Evolutionary conservation across 2,329 filamentous ascomycete genomes (phyloP).

Genomic region (Leptographium lundbergii): DNA sequence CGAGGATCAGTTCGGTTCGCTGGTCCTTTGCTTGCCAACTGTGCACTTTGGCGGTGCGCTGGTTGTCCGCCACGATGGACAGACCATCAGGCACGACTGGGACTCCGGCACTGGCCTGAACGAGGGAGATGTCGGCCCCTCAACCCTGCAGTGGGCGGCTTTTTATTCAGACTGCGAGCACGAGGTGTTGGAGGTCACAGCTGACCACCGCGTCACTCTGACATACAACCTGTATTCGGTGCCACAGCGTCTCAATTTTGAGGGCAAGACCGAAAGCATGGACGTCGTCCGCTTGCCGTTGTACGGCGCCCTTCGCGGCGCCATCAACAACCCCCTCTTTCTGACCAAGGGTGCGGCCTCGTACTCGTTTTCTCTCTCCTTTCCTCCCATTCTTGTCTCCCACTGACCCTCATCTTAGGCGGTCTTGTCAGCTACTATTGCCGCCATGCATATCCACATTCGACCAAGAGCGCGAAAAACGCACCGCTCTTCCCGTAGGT

Average conservation of each 20-base stretch:
- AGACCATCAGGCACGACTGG: constrained; percentile 29
- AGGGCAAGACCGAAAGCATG: background rate
- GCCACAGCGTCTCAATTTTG: background rate
- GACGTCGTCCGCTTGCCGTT: background rate
- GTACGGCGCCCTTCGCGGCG: background rate
- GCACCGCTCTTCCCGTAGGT: background rate
- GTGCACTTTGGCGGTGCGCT: constrained; percentile 28
- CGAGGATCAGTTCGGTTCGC: constrained; percentile 33
- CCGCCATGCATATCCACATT: background rate
- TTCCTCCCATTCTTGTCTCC: background rate
- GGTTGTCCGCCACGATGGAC: constrained; percentile 25
- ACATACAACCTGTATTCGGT: constrained; percentile 43
- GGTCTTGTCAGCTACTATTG: background rate
- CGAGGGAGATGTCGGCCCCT: background rate
- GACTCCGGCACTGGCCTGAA: constrained; percentile 4
- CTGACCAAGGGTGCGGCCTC: background rate
- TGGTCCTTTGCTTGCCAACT: constrained; percentile 36
- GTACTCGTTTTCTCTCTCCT: background rate
- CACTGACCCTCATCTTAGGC: background rate
- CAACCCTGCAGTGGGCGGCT: constrained; percentile 30
- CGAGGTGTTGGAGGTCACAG: constrained; percentile 34
- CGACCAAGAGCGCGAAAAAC: background rate
- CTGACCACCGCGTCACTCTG: constrained; percentile 41
- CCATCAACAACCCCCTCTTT: background rate
- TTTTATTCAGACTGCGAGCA: constrained; percentile 37